These are phyloP conservation scores for Backusella liffmaniae DNA, from an alignment of 192 early-diverging fungal species.

Conservation along the genomic window DNA sequence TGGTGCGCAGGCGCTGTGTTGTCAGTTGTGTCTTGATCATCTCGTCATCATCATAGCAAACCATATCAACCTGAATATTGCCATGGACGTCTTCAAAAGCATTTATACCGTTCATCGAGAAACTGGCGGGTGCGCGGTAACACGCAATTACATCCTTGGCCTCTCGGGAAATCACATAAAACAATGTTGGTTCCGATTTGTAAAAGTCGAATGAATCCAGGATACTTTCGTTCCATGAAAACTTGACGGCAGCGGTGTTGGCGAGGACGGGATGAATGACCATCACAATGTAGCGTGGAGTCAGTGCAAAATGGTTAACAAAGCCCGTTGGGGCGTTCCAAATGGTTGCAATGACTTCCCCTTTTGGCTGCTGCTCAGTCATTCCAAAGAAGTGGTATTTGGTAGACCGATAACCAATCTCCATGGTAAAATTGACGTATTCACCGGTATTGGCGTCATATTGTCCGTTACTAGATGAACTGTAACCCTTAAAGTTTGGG, in stretches of 20 bases:
- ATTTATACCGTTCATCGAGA: constrained; percentile 60
- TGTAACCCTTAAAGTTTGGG: constrained; percentile 61
- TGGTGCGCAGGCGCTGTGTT: constrained; percentile 47
- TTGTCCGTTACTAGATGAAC: constrained; percentile 67
- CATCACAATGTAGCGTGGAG: constrained; percentile 71
- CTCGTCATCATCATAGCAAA: constrained; percentile 59
- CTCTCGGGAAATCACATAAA: constrained; percentile 75
- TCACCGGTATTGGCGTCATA: constrained; percentile 72
- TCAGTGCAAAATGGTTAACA: constrained; percentile 77
- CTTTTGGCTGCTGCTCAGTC: constrained; percentile 60
- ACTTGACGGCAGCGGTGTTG: constrained; percentile 60
- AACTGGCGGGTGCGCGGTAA: constrained; percentile 63
- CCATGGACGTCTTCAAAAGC: constrained; percentile 66
- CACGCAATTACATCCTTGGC: constrained; percentile 64
- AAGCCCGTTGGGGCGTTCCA: constrained; percentile 59
- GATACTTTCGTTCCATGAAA: constrained; percentile 72
- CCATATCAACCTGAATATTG: constrained; percentile 56
- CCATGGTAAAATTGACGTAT: constrained; percentile 73
- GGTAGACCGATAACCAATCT: constrained; percentile 64
- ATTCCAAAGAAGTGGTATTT: constrained; percentile 68
- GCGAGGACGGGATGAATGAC: constrained; percentile 58
- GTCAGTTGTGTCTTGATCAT: constrained; percentile 56
- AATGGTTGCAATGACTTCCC: constrained; percentile 63
- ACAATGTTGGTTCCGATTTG: constrained; percentile 50
- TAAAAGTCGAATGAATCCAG: constrained; percentile 72